These are phyloP conservation scores for Saccharum officinarum DNA, from an alignment of 176 grass and related monocot species.

Conservation along the genomic window DNA sequence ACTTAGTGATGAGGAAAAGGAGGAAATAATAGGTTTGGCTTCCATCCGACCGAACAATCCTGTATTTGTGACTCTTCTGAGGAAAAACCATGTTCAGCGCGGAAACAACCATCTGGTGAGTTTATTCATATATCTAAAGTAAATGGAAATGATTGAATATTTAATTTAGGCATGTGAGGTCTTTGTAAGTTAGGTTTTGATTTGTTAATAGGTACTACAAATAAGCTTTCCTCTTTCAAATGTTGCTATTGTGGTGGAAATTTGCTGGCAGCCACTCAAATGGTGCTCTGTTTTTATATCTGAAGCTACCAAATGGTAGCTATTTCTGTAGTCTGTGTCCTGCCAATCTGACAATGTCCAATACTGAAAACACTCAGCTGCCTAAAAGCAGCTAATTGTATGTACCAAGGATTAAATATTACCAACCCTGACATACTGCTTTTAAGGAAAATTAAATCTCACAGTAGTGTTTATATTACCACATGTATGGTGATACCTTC, in stretches of 20 bases:
- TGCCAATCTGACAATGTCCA: background rate
- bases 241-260: background rate
- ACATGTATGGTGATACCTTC: background rate
- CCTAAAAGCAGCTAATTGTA: background rate
- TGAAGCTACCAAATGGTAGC: background rate
- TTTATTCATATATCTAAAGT: background rate
- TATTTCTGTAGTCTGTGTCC: background rate
- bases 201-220: background rate
- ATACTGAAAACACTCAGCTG: background rate
- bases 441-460: background rate
- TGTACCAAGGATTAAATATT: background rate
- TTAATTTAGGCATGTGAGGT: background rate
- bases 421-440: background rate
- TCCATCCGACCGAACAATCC: slow-evolving; percentile 36
- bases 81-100: background rate
- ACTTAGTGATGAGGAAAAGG: slow-evolving; percentile 10
- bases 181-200: background rate
- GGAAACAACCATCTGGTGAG: slow-evolving; percentile 29
- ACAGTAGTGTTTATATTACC: background rate
- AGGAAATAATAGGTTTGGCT: slow-evolving; percentile 22
- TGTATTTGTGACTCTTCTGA: slow-evolving; percentile 39
- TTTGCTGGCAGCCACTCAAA: background rate
- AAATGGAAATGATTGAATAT: background rate
- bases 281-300: background rate
- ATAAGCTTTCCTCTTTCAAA: background rate